Evolutionary conservation across 177 flowering plant species (phyloP).

Genomic region (Vitis hybrid): DNA sequence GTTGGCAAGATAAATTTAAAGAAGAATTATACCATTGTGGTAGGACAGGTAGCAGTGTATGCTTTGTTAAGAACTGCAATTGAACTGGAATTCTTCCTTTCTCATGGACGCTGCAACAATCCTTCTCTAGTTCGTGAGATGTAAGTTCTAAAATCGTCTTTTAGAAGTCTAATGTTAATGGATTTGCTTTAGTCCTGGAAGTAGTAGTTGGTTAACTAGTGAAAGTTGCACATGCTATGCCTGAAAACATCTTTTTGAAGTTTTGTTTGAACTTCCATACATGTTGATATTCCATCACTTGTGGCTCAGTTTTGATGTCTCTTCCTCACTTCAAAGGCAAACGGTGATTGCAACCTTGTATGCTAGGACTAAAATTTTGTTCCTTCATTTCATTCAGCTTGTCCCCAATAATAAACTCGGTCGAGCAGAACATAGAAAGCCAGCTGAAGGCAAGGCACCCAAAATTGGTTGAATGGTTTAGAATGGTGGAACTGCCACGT

Average conservation of each 20-base stretch:
- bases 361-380: constrained; percentile 4
- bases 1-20: neutral
- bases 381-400: constrained; percentile 35
- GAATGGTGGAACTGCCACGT: constrained; percentile 45
- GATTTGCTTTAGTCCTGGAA: neutral
- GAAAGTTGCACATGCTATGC: neutral
- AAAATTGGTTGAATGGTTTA: constrained; percentile 53
- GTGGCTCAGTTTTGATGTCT: neutral
- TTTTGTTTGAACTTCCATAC: neutral
- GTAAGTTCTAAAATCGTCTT: constrained; percentile 30
- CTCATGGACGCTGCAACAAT: constrained; percentile 30
- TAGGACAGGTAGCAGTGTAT: constrained; percentile 54
- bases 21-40: constrained; percentile 5
- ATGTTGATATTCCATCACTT: neutral
- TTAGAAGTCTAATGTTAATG: neutral
- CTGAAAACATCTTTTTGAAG: neutral
- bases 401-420: constrained; percentile 33
- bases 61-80: constrained; percentile 47
- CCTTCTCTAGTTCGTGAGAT: constrained; percentile 40
- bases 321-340: neutral
- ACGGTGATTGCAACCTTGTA: neutral
- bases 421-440: constrained; percentile 41
- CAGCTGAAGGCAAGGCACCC: constrained; percentile 39
- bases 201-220: neutral
- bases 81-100: constrained; percentile 37